A percentile compares a stretch with the other conserved stretches of the same genome.
Evolutionary conservation across 495 filamentous ascomycete genomes (phyloP).

Genomic region (Saxispiralis lemnorum): DNA sequence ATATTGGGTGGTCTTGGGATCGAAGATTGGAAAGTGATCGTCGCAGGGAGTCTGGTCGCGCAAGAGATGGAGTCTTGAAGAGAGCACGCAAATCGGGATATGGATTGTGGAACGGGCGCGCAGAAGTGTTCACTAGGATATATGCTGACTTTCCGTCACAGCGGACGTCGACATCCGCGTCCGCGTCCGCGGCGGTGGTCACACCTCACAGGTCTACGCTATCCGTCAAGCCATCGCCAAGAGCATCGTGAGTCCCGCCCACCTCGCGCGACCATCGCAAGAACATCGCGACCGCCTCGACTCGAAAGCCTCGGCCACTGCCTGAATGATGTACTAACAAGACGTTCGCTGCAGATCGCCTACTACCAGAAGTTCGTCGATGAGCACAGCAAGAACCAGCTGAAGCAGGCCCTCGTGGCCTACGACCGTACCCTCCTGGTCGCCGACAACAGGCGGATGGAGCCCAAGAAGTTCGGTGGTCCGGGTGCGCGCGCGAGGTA

Average conservation of each 20-base stretch:
- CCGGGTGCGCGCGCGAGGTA: constrained; percentile 88
- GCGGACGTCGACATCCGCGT: constrained; percentile 90
- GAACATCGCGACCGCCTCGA: not conserved
- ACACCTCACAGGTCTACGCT: constrained; percentile 95
- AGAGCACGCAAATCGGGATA: not conserved
- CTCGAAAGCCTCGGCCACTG: not conserved
- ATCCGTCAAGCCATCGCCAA: constrained; percentile 98
- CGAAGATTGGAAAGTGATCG: not conserved
- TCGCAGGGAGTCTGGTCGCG: not conserved
- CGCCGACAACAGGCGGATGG: constrained; percentile 75
- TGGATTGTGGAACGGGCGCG: not conserved
- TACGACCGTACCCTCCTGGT: constrained; percentile 96
- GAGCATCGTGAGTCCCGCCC: constrained; percentile 41
- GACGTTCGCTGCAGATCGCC: constrained; percentile 35
- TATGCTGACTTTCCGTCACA: constrained; percentile 12
- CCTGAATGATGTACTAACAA: constrained; percentile 2
- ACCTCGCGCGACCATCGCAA: no score
- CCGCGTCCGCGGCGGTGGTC: constrained; percentile 89
- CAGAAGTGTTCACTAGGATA: not conserved
- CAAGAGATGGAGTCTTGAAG: not conserved
- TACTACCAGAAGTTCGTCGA: constrained; percentile 99
- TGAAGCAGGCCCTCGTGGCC: constrained; percentile 83
- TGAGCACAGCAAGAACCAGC: constrained; percentile 97
- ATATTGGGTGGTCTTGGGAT: not conserved
- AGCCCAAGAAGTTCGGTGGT: constrained; percentile 44